Evolutionary conservation across 2,329 filamentous ascomycete species (phyloP), one percentile per base, ranked within the genome.

Genomic region (Rasamsonia emersonii): DNA sequence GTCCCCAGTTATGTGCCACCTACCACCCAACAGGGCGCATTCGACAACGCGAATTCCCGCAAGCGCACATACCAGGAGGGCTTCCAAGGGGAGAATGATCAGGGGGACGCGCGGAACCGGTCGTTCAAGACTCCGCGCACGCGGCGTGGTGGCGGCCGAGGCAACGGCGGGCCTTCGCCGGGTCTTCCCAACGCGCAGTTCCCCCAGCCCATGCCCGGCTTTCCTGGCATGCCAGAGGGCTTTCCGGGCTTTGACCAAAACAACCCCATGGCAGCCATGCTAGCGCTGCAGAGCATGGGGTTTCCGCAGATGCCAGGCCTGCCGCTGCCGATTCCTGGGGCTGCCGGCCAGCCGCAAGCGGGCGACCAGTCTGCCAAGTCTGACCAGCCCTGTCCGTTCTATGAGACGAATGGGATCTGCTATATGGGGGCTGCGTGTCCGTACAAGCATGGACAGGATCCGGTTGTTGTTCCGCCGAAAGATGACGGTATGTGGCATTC

Each of bases 321-420:
- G 54, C 60, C 67, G 6, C 50, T 66, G 39, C 64, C 64, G 11
- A 49, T 56, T 9, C 37, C 45, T 31, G 47, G 54, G 25, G 43
- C 54, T 13, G 18, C 16, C 10, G 46, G 43, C 20, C 40, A 28
- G 14, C 36, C 47, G 5, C 42, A 41, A 9, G 47, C 39, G 30
- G 51, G 51, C 10, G 43, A 52, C 11, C 47, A 55, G 30, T 47
- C 43, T 25, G 32, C 50, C 32, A 46, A 62, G 45, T 47, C 50
- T 37, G 44, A 58, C 33, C 45, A 61, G 50, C 61, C 67, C 30
- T 78, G 74, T 47, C 60, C 59, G 23, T 70, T 75, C 47, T 77
- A 75, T 42, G 71, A 77, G 38, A 70, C 58, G 0, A 71, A 73
- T 41, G 74, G 74, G 4, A 75, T 70, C 37, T 77, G 74, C 45